Percentiles rank a stretch among this genome's conserved stretches.
These are phyloP conservation scores for Aspergillus intermedius DNA, from an alignment of 2,329 filamentous ascomycete species.

Conservation along the genomic window DNA sequence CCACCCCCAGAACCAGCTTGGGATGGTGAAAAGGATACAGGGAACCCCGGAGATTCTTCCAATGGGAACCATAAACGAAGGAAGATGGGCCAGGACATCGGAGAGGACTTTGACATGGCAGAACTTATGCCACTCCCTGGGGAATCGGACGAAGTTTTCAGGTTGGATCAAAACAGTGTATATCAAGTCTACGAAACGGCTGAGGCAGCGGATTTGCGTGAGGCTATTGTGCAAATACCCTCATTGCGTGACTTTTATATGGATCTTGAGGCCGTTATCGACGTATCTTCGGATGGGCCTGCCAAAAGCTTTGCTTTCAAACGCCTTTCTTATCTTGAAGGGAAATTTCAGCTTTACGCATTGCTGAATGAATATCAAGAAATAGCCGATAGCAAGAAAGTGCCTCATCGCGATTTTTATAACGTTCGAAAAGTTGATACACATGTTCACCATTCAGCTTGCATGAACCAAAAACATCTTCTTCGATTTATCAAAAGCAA, in stretches of 20 bases:
- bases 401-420: slow-evolving; percentile 97
- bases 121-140: slow-evolving; percentile 70
- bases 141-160: slow-evolving; percentile 65
- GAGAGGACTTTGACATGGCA: slow-evolving; percentile 81
- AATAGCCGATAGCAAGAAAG: slow-evolving; percentile 94
- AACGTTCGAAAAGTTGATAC: slow-evolving; percentile 98
- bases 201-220: slow-evolving; percentile 54
- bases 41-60: slow-evolving; percentile 25
- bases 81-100: slow-evolving; percentile 84
- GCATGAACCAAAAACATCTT: slow-evolving; percentile 99
- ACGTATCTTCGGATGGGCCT: slow-evolving; percentile 89
- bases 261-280: slow-evolving; percentile 79
- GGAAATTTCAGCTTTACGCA: slow-evolving; percentile 91
- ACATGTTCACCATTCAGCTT: slow-evolving; percentile 97
- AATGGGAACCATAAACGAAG: slow-evolving; percentile 55
- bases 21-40: slow-evolving; percentile 54
- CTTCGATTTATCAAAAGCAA: slow-evolving; percentile 99
- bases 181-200: slow-evolving; percentile 83
- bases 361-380: slow-evolving; percentile 96
- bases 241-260: slow-evolving; percentile 93
- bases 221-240: slow-evolving; percentile 75
- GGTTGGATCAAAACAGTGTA: slow-evolving; percentile 75
- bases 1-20: slow-evolving; percentile 87
- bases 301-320: slow-evolving; percentile 97
- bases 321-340: slow-evolving; percentile 88